These are phyloP conservation scores for Wickerhamiella siamensis DNA, from an alignment of 805 yeast genomes.

Conservation along the genomic window DNA sequence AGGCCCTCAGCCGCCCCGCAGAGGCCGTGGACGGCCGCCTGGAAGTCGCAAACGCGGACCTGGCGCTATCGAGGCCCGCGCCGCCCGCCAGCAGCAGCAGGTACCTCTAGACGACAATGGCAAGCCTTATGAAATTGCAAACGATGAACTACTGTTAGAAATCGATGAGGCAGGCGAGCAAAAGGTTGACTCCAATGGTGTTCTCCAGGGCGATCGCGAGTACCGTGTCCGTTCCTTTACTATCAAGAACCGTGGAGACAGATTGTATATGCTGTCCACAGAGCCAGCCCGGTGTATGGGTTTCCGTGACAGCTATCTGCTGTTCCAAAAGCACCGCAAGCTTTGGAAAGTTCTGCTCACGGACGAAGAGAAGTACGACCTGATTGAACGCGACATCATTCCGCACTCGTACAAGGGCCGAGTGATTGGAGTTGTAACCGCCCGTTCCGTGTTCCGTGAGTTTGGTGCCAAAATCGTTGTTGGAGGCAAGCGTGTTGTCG, in stretches of 20 bases:
- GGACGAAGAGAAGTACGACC: constrained; percentile 67
- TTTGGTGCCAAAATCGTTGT: constrained; percentile 77
- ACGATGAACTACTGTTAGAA: constrained; percentile 67
- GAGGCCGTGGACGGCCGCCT: constrained; percentile 20
- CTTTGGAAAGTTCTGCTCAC: constrained; percentile 59
- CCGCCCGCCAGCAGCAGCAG: constrained; percentile 14
- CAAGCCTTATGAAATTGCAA: constrained; percentile 42
- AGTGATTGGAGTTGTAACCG: constrained; percentile 78
- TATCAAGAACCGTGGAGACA: constrained; percentile 43
- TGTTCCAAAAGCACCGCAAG: constrained; percentile 73
- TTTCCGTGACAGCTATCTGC: constrained; percentile 75
- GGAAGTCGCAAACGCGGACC: constrained; percentile 20
- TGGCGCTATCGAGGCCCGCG: constrained; percentile 5
- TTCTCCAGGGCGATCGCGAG: constrained; percentile 54
- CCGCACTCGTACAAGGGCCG: constrained; percentile 88
- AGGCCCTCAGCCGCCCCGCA: constrained; percentile 11
- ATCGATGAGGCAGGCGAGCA: constrained; percentile 66
- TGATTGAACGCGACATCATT: constrained; percentile 65
- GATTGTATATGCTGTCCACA: constrained; percentile 78
- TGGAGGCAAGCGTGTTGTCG: constrained; percentile 66
- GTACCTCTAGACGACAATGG: constrained; percentile 52
- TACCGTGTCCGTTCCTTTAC: constrained; percentile 41
- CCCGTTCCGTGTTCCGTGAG: constrained; percentile 76
- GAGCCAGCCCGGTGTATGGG: constrained; percentile 95
- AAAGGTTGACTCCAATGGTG: constrained; percentile 57